Evolutionary conservation across 1,284 basidiomycete species (phyloP).

Genomic region (Rhodotorula sp.): DNA sequence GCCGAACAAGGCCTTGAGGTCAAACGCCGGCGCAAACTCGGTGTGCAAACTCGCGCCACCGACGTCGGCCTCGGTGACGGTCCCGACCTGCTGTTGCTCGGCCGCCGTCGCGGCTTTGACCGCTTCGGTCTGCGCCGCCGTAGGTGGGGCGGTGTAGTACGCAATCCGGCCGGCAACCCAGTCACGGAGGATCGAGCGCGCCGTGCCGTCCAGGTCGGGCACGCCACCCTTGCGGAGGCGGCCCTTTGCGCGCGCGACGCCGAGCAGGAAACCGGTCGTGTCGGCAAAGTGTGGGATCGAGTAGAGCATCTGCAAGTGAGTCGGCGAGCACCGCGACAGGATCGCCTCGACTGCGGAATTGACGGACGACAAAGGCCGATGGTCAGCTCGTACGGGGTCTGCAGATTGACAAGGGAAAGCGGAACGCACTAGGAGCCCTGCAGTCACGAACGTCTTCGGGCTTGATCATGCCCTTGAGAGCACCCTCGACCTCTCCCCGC

Average conservation of each 20-base stretch:
- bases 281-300: constrained; percentile 71
- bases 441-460: constrained; percentile 91
- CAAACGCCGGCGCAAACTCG: constrained; percentile 66
- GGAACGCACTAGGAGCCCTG: constrained; percentile 75
- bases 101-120: constrained; percentile 49
- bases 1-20: constrained; percentile 69
- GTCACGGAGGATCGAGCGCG: constrained; percentile 80
- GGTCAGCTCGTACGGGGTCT: too few species aligned
- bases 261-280: constrained; percentile 82
- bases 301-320: constrained; percentile 76
- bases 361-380: neutral
- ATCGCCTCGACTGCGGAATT: constrained; percentile 72
- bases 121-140: constrained; percentile 65
- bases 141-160: constrained; percentile 77
- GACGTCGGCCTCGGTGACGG: constrained; percentile 67
- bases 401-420: too few species aligned
- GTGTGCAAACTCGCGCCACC: constrained; percentile 70
- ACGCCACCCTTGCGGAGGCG: constrained; percentile 86
- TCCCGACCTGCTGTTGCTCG: constrained; percentile 54
- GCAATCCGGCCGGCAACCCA: constrained; percentile 97
- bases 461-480: constrained; percentile 88
- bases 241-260: constrained; percentile 82
- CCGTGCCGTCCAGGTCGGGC: constrained; percentile 79
- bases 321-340: constrained; percentile 63
- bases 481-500: constrained; percentile 63